These are phyloP conservation scores for Begonia masoniana DNA, from an alignment of 306 rosid species.

Conservation along the genomic window DNA sequence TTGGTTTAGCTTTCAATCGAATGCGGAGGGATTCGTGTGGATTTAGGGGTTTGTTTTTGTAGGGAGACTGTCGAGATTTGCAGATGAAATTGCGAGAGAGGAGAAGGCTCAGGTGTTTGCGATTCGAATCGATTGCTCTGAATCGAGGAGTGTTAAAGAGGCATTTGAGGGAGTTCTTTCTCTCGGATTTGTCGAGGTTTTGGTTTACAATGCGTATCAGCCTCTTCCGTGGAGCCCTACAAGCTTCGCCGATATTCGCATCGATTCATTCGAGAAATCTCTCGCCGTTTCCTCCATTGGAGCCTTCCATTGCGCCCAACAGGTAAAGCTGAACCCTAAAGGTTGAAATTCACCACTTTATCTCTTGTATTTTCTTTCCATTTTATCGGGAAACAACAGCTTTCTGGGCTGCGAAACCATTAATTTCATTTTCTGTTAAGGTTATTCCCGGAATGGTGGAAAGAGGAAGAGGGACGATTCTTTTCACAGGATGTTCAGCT, in stretches of 20 bases:
- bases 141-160: slow-evolving; percentile 62
- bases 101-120: slow-evolving; percentile 90
- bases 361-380: background rate
- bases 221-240: slow-evolving; percentile 36
- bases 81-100: slow-evolving; percentile 88
- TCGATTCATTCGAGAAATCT: slow-evolving; percentile 61
- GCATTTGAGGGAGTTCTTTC: slow-evolving; percentile 87
- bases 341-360: background rate
- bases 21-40: no score
- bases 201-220: slow-evolving; percentile 66
- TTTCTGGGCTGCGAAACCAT: background rate
- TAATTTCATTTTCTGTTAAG: slow-evolving; percentile 12
- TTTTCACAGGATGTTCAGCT: slow-evolving; percentile 82
- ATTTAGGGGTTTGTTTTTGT: background rate
- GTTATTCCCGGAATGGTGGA: slow-evolving; percentile 90
- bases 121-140: slow-evolving; percentile 82
- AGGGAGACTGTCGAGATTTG: slow-evolving; percentile 68
- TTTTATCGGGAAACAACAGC: background rate
- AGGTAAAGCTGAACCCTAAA: slow-evolving; percentile 21
- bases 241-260: slow-evolving; percentile 32
- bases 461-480: slow-evolving; percentile 84
- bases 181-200: slow-evolving; percentile 69
- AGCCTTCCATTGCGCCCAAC: slow-evolving; percentile 90
- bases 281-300: slow-evolving; percentile 76
- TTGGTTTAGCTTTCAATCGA: no score